Evolutionary conservation across 345 rosid genomes (phyloP), one percentile per base, ranked within the genome.

Genomic region (Combretum micranthum): DNA sequence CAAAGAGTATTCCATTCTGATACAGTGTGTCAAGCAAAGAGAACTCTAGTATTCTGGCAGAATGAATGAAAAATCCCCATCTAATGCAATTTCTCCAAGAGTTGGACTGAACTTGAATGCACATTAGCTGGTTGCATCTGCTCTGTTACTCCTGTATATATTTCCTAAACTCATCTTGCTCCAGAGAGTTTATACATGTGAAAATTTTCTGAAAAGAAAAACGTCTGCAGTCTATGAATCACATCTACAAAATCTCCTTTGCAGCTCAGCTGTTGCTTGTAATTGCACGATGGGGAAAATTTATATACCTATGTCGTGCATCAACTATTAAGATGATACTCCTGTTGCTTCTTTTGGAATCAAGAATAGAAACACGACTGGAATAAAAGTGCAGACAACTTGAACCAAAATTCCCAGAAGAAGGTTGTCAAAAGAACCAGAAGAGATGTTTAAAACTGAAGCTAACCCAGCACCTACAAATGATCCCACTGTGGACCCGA

Each of bases 281-380:
- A 0, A 5, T 0, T 23, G 15, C 37, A 43, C 4, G 14, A 12
- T 12, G 5, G 14, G 19, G 53, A 16, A 16, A 21, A 20, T 22
- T 26, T 11, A 4, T 45, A 3, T n/a, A n/a, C n/a, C n/a, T n/a
- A n/a, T n/a, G n/a, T n/a, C n/a, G 47, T 50, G 16, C 15, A 14
- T 44, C 55, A 17, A 21, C 49, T 5, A 8, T 67, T 78, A 83
- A 18, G 88, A 64, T 37, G 99, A 81, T 61, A 77, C 56, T 62
- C 97, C 99, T 20, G 97, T 85, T 56, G 95, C 99, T 59, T 80
- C 88, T 71, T 87, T 87, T 0, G 97, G 97, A 64, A 93, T 89
- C 80, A 93, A 62, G 65, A 82, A 89, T 39, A 93, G 77, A 47
- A 93, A 73, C 57, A 71, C 69, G 21, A 86, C 62, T 1, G 99